Evolutionary conservation across 2,329 filamentous ascomycete species (phyloP), one percentile per base, ranked within the genome.

Genomic region (Cytospora schulzeri): DNA sequence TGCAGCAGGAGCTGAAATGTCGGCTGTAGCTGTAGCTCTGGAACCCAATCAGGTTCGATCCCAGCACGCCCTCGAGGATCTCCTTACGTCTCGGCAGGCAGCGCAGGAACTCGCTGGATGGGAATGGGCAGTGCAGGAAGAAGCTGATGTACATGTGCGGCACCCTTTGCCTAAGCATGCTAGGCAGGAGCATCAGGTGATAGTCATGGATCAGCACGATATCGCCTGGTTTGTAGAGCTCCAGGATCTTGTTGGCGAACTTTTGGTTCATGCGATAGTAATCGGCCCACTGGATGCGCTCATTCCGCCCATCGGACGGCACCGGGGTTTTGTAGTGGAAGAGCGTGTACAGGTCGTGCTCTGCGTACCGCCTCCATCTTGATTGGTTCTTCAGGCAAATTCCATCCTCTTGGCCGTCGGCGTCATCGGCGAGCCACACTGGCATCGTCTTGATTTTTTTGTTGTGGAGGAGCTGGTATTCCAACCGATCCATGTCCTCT

Each of bases 251-350:
- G 75, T 96, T 90, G 67, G 94, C 93, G 71, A 97, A 97, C 68
- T 92, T 88, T 73, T 92, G 89, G 79, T 97, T 98, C 86, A 97
- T 90, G 60, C 90, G 89, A 75, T 93, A 91, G 78, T 97, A 98
- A 78, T 98, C 93, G 29, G 90, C 88, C 93, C 94, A 98, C 71
- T 93, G 88, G 51, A 90, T 83, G 60, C 91, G 88, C 74, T 95
- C 91, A 22, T 88, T 87, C 69, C 91, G 88, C 41, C 93, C 93
- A 75, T 97, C 91, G 15, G 88, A 91, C 1, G 94, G 92, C 75
- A 93, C 92, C 73, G 96, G 91, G 73, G 95, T 92, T 79, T 96
- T 96, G 83, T 98, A 98, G 78, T 98, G 94, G 75, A 97, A 93
- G 12, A 97, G 84, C 1, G 92, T 93, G 79, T 96, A 97, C 31